Evolutionary conservation across 2,329 filamentous ascomycete genomes (phyloP).

Genomic region (Plectosphaerella cucumerina): DNA sequence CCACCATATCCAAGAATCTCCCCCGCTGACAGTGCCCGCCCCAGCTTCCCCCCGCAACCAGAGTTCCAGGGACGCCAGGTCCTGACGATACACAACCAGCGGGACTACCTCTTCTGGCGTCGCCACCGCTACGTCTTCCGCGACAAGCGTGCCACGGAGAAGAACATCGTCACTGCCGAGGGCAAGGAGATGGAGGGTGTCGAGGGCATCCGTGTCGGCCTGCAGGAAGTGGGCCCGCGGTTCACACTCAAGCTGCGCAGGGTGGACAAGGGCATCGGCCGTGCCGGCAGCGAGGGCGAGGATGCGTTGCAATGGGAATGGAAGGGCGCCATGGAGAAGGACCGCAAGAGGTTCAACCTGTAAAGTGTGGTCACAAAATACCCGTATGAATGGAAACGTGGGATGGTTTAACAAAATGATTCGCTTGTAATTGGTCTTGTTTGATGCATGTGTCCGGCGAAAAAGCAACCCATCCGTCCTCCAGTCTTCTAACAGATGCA

Average conservation of each 20-base stretch:
- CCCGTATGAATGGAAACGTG: not conserved
- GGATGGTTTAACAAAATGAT: too few species aligned
- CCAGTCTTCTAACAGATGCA: too few species aligned
- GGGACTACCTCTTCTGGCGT: slow-evolving; percentile 92
- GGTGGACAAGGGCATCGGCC: slow-evolving; percentile 81
- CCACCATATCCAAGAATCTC: not conserved
- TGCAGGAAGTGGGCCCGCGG: slow-evolving; percentile 68
- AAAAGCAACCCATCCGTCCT: too few species aligned
- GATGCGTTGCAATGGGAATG: slow-evolving; percentile 90
- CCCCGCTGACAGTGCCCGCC: not conserved
- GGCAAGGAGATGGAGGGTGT: slow-evolving; percentile 81
- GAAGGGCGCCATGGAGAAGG: slow-evolving; percentile 94
- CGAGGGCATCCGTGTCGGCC: slow-evolving; percentile 77
- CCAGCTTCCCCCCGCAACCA: slow-evolving; percentile 60
- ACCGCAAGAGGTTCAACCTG: slow-evolving; percentile 88
- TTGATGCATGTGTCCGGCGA: too few species aligned
- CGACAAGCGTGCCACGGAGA: slow-evolving; percentile 82
- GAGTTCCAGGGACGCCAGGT: slow-evolving; percentile 86
- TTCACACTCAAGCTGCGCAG: slow-evolving; percentile 78
- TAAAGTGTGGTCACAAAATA: slow-evolving; percentile 33
- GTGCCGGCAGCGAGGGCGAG: slow-evolving; percentile 63
- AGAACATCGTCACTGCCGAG: slow-evolving; percentile 75
- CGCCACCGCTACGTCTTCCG: slow-evolving; percentile 90
- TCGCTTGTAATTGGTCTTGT: too few species aligned
- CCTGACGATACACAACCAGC: slow-evolving; percentile 88